Conservation (phyloP, 768 basidiomycete genomes). For the Xerocomus potaroensis region DNA sequence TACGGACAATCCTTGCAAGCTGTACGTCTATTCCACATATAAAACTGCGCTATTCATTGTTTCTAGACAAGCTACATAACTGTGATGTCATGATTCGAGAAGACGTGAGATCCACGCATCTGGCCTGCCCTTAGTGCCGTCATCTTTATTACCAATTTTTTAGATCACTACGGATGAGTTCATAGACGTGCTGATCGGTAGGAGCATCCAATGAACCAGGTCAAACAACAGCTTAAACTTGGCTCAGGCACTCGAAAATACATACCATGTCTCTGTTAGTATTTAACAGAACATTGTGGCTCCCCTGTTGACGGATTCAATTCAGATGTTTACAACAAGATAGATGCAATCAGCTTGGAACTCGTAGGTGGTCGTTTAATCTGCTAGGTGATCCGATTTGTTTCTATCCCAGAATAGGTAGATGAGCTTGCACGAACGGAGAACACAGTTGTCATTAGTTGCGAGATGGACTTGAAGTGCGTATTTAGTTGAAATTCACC, state of each 20-base stretch:
- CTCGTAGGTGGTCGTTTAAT: conserved; percentile 30
- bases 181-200: conserved; percentile 95
- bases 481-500: conserved; percentile 10
- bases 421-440: conserved; percentile 80
- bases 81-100: conserved; percentile 99
- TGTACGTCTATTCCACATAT: conserved; percentile 44
- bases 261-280: conserved; percentile 83
- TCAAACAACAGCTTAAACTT: neutral
- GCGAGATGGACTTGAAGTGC: conserved; percentile 90
- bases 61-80: conserved; percentile 79
- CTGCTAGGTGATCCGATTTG: neutral
- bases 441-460: conserved; percentile 91
- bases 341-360: conserved; percentile 83
- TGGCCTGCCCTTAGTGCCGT: conserved; percentile 4
- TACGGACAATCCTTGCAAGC: conserved; percentile 85
- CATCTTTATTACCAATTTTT: neutral
- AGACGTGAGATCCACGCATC: conserved; percentile 53
- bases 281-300: neutral
- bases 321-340: conserved; percentile 93
- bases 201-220: conserved; percentile 4
- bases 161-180: conserved; percentile 96
- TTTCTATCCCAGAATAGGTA: conserved; percentile 34
- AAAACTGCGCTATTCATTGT: conserved; percentile 4
- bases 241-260: conserved; percentile 87
- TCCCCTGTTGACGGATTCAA: neutral